Evolutionary conservation across 2,329 filamentous ascomycete genomes (phyloP), one percentile per base, ranked within the genome.

Genomic region (Talaromyces sp.): DNA sequence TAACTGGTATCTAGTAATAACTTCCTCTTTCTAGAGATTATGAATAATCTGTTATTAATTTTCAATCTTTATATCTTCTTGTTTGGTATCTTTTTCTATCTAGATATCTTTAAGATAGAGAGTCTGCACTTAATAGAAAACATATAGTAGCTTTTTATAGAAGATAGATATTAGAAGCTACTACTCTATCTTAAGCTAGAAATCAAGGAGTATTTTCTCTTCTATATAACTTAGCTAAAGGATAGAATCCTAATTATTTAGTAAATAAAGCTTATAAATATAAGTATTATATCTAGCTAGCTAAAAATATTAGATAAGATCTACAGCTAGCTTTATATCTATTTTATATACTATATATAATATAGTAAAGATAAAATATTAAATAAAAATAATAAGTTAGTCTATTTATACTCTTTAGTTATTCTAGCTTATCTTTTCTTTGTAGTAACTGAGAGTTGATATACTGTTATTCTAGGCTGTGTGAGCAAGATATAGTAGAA

Each of bases 401-500:
- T 6, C 29, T 31, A 2, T 10, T 31, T 19, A 2, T 19, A 21
- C 10, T 46, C 9, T 21, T 2, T 19, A 11, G 13, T 43, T 21
- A 43, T n/a, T n/a, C n/a, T n/a, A n/a, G n/a, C n/a, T n/a, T n/a
- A n/a, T n/a, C n/a, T n/a, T n/a, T n/a, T n/a, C n/a, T n/a, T n/a
- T n/a, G n/a, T n/a, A n/a, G n/a, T n/a, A n/a, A n/a, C n/a, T n/a
- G n/a, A n/a, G n/a, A n/a, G n/a, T n/a, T n/a, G n/a, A n/a, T n/a
- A n/a, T n/a, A n/a, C n/a, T 7, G 31, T 32, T 31, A n/a, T 41
- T 11, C 26, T 1, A 60, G 49, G 41, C 54, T 21, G 17, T 14
- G 63, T 73, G 27, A 73, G 70, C 58, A 63, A 73, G 61, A 64
- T 66, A 8, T 64, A 71, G 58, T 60, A 69, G 56, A 74, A 74